Evolutionary conservation across 768 basidiomycete genomes (phyloP), one percentile per base, ranked within the genome.

Genomic region (Cystobasidium tubakii): DNA sequence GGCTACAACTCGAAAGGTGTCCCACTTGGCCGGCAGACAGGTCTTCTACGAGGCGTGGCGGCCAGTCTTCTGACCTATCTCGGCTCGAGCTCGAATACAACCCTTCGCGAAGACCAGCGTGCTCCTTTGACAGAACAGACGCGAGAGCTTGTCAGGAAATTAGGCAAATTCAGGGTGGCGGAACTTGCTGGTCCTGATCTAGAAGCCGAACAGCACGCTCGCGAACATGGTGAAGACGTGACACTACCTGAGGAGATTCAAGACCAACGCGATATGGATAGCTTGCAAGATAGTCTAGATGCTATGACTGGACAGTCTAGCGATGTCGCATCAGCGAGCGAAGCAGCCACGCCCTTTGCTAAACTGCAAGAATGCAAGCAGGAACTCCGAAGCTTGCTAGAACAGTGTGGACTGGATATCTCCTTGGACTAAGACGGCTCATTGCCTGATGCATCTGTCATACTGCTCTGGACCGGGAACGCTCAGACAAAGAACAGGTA

Each of bases 201-300:
- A 10, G 88, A 94, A 77, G 89, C 91, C 0, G 87, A 90, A 77
- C 85, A 83, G 65, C 93, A 95, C 80, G 89, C 88, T 3, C 76
- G 76, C 66, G 78, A 77, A 53, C 82, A 83, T 66, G 81, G 78
- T 54, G 78, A 71, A 60, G 69, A 71, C 21, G 44, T 60, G 1
- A 15, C 54, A 4, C 9, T 71, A 23, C 69, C 69, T 53, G 9
- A 34, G 29, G 42, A 71, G 25, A 19, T 71, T 1, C 54, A 71
- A 60, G 69, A 60, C 23, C 53, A 71, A 55, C 27, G 69, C n/a
- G 69, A 71, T 31, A 55, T 71, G 54, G 69, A 71, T 25, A 60
- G 53, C 55, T 44, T 71, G 29, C 46, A 71, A 44, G 54, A 71
- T 19, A 44, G 54, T 29, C 17, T 71, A 23, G 69, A 71, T 17